phyloP scores from a whole-genome alignment of 306 rosid species.

The Lithocarpus polystachyus region DNA sequence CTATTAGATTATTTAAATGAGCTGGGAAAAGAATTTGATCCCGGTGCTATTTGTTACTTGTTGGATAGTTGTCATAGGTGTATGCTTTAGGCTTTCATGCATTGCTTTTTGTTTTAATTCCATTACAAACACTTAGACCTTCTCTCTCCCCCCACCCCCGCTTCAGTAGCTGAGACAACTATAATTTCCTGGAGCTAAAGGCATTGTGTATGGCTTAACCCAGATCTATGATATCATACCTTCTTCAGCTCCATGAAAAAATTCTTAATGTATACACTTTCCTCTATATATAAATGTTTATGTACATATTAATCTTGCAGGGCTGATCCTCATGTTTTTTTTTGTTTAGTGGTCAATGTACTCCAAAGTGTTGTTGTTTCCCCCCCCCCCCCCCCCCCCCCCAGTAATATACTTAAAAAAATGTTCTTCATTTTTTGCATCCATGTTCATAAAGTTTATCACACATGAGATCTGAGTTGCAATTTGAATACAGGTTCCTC shows the following conservation, averaged over 20 bases:
- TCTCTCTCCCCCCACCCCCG: background rate
- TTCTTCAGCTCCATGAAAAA: background rate
- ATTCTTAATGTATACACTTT: background rate
- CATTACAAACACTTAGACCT: background rate
- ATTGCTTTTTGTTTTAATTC: background rate
- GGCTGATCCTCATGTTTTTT: background rate
- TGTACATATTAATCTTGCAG: background rate
- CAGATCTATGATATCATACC: background rate
- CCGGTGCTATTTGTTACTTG: too few species aligned
- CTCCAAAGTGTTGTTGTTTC: background rate
- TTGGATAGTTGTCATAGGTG: too few species aligned
- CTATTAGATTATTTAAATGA: too few species aligned
- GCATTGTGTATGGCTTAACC: background rate
- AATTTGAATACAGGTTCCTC: slow-evolving; percentile 46
- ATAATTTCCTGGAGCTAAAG: background rate
- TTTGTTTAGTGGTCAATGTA: background rate
- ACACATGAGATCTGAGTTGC: slow-evolving; percentile 12
- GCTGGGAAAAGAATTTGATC: too few species aligned
- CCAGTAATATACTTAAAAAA: too few species aligned
- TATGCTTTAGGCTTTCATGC: too few species aligned
- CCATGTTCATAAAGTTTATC: background rate
- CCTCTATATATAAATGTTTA: background rate
- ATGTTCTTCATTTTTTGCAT: background rate
- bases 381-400: too few species aligned
- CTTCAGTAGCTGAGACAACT: background rate